These are phyloP conservation scores for Cutaneotrichosporon sp. DNA, from an alignment of 1,284 basidiomycete genomes.

Conservation along the genomic window DNA sequence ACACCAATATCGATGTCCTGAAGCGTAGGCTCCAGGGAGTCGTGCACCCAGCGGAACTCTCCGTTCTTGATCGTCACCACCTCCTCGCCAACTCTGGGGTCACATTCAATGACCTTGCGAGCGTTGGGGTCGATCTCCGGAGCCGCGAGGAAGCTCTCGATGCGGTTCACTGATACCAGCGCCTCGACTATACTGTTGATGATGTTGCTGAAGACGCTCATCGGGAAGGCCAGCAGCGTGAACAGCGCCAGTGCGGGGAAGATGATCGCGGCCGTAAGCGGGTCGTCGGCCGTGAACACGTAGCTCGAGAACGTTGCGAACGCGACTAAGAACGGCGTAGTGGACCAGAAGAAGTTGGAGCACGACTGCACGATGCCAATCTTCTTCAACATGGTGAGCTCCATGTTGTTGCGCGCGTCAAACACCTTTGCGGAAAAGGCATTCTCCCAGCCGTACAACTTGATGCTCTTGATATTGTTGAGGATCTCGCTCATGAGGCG, in stretches of 20 bases:
- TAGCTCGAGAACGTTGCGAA: constrained; percentile 82
- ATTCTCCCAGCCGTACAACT: constrained; percentile 67
- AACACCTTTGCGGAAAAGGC: constrained; percentile 71
- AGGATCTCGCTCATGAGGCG: constrained; percentile 63
- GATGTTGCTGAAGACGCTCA: constrained; percentile 64
- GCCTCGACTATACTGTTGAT: constrained; percentile 59
- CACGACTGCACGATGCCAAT: constrained; percentile 67
- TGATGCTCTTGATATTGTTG: constrained; percentile 78
- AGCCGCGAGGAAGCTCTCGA: constrained; percentile 72
- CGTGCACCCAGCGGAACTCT: constrained; percentile 74
- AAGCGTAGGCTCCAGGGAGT: constrained; percentile 62
- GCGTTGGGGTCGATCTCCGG: constrained; percentile 79
- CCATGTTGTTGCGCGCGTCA: constrained; percentile 77
- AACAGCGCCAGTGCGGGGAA: constrained; percentile 94
- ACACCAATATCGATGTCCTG: constrained; percentile 74
- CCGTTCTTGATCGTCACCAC: constrained; percentile 69
- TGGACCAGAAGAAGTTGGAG: constrained; percentile 43
- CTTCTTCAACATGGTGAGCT: constrained; percentile 74
- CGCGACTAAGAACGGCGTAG: constrained; percentile 65
- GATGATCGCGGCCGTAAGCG: constrained; percentile 85
- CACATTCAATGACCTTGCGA: constrained; percentile 56
- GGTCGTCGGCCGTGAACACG: constrained; percentile 64
- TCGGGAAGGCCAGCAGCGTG: constrained; percentile 82
- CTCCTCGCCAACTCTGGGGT: constrained; percentile 63
- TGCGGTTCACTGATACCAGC: constrained; percentile 75